phyloP scores from a whole-genome alignment of 1,284 basidiomycete genomes.

The Cerrena zonata region DNA sequence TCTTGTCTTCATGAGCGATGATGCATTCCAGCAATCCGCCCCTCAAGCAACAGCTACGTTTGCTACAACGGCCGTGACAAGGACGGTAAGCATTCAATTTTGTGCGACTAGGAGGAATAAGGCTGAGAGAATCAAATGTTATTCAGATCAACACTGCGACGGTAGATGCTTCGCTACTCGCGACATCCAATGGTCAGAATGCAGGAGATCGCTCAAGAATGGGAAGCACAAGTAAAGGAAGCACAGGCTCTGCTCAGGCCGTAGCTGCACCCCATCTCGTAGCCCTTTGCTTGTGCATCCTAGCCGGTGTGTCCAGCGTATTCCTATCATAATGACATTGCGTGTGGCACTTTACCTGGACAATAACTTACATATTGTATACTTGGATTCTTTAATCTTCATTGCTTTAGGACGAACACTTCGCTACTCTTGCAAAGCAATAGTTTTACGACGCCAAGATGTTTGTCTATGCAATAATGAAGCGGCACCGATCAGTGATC shows the following conservation, averaged over 20 bases:
- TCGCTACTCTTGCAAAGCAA: no score
- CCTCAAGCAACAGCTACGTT: slow-evolving; percentile 43
- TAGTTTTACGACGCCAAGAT: no score
- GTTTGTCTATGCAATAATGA: no score
- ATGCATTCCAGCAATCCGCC: slow-evolving; percentile 36
- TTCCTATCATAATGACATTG: background rate
- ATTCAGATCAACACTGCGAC: slow-evolving; percentile 21
- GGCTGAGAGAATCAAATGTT: no score
- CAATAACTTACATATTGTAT: no score
- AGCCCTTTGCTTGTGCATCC: background rate
- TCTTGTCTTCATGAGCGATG: slow-evolving; percentile 61
- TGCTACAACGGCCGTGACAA: slow-evolving; percentile 48
- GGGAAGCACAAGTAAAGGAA: slow-evolving; percentile 31
- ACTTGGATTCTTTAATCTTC: no score
- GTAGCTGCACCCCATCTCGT: background rate
- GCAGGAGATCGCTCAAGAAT: slow-evolving; percentile 18
- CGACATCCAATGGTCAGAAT: slow-evolving; percentile 31
- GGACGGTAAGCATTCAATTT: slow-evolving; percentile 24
- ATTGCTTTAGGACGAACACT: no score
- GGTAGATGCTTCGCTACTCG: slow-evolving; percentile 27
- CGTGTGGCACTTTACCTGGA: no score
- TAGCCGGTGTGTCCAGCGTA: background rate
- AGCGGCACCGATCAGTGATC: no score
- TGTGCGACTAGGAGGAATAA: no score
- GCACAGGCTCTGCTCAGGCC: slow-evolving; percentile 17